phyloP scores from a whole-genome alignment of 768 basidiomycete species.

The Agaricus subrufescens region DNA sequence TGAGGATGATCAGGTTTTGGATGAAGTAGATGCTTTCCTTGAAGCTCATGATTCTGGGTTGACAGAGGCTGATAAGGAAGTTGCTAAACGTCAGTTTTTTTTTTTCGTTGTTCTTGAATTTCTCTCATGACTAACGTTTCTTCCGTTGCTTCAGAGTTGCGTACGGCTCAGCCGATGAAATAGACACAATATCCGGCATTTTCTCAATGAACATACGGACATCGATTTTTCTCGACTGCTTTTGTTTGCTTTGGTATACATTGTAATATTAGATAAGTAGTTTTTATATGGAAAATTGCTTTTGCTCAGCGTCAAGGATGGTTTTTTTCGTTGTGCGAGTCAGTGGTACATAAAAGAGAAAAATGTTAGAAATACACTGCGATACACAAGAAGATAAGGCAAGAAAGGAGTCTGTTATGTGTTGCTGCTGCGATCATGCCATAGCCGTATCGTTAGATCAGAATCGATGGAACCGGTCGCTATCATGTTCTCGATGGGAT shows the following conservation, averaged over 20 bases:
- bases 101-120: not conserved
- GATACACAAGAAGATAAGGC: conserved; percentile 8
- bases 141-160: conserved; percentile 15
- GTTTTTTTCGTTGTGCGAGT: not conserved
- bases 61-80: conserved; percentile 72
- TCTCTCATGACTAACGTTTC: not conserved
- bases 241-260: not conserved
- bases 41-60: conserved; percentile 90
- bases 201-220: not conserved
- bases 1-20: conserved; percentile 63
- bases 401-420: conserved; percentile 10
- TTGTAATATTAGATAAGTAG: conserved; percentile 4
- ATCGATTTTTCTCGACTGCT: not conserved
- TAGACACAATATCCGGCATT: conserved; percentile 6
- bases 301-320: not conserved
- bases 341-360: not conserved
- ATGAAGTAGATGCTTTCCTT: conserved; percentile 62
- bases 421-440: conserved; percentile 53
- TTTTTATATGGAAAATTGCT: not conserved
- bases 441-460: conserved; percentile 79
- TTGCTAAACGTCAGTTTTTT: conserved; percentile 59
- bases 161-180: conserved; percentile 25
- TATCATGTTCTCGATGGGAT: conserved; percentile 82
- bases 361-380: not conserved
- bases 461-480: conserved; percentile 85